phyloP scores from a whole-genome alignment of 495 filamentous ascomycete species.

The Lophiotrema nucula region DNA sequence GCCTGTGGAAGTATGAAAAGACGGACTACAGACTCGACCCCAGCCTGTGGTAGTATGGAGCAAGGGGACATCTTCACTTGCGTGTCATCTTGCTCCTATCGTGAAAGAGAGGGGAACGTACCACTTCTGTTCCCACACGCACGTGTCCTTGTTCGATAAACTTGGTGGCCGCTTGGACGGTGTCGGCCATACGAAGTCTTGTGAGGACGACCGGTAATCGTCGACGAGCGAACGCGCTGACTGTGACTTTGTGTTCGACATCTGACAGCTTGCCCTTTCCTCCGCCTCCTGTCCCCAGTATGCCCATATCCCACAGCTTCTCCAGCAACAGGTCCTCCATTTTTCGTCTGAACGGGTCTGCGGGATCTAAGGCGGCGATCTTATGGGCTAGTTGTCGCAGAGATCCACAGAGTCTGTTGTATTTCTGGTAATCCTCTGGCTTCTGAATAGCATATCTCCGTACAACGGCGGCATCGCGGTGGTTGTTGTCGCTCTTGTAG shows the following conservation, averaged over 20 bases:
- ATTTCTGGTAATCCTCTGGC: constrained; percentile 66
- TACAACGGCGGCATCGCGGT: constrained; percentile 75
- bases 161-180: constrained; percentile 73
- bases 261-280: constrained; percentile 65
- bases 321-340: constrained; percentile 80
- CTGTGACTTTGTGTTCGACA: constrained; percentile 83
- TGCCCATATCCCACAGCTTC: constrained; percentile 88
- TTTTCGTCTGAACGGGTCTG: constrained; percentile 71
- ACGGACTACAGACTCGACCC: too few relatives aligned
- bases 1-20: too few relatives aligned
- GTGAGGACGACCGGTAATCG: constrained; percentile 86
- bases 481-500: constrained; percentile 82
- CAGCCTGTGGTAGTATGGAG: too few relatives aligned
- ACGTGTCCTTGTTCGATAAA: constrained; percentile 97
- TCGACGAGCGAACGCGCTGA: constrained; percentile 76
- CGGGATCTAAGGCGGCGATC: constrained; percentile 71
- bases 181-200: constrained; percentile 83
- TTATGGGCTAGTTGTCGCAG: constrained; percentile 85
- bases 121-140: constrained; percentile 83
- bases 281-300: constrained; percentile 55
- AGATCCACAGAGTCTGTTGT: constrained; percentile 82
- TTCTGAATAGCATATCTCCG: constrained; percentile 88
- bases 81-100: too few relatives aligned
- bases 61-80: too few relatives aligned
- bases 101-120: too few relatives aligned